Base-by-base conservation (phyloP, 495 filamentous ascomycete genomes). In the Cudoniella acicularis region DNA sequence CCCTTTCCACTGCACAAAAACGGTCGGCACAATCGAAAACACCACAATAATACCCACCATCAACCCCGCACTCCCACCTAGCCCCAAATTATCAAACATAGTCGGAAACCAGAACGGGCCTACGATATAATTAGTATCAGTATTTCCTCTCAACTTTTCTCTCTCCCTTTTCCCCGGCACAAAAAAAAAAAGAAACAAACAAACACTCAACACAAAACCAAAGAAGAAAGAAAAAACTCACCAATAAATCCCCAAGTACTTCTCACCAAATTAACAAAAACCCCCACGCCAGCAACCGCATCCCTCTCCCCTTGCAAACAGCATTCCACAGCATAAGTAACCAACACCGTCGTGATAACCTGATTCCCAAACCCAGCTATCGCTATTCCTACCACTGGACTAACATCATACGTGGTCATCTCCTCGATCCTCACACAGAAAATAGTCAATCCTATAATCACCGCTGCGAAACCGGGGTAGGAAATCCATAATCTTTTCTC, bases 191-290 rank as follows among this genome's bases (percentile, higher is more conserved):
- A 41, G n/a, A 41, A 9, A 9, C n/a, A 41, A 16, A 41, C 16
- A 16, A 41, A 9, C 36, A 9, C 9, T 41, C 36, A 41, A 16
- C 36, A 9, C 16, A 9, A 9, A 41, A 27, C n/a, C n/a, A n/a
- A n/a, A n/a, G n/a, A n/a, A n/a, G n/a, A n/a, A 59, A 59, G 80
- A 77, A 78, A 83, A 63, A 83, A 83, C 3, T 77, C 77, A 20
- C 80, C 80, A 58, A 84, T 76, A 63, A 84, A 84, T 0, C 79
- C 79, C 79, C 79, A 83, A 21, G 71, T 75, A 53, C 78, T 75
- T 9, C 80, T 66, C 25, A 83, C 71, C 54, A 83, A 77, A 0
- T 72, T 83, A 49, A 84, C 77, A 53, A 83, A 83, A 2, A 85
- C 81, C 26, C 82, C 82, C 2, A 83, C 74, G 61, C 75, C 77